Conservation (phyloP, 208 protist genomes). For the Acanthamoeba healyi region DNA sequence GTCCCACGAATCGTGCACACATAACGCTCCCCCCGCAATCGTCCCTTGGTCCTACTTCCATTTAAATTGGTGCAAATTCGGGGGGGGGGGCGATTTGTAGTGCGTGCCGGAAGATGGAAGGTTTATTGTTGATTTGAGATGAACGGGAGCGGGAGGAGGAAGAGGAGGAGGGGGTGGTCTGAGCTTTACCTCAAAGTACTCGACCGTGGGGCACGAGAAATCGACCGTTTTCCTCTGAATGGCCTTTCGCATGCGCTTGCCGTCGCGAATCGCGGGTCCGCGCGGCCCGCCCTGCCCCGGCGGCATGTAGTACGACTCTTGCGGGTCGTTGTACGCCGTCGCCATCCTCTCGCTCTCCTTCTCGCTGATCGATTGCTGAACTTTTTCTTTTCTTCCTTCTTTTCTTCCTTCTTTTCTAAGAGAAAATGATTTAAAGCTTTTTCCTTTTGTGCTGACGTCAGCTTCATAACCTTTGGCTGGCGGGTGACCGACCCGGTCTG, state of each 20-base stretch:
- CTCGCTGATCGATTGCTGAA: too few species aligned
- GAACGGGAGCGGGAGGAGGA: too few species aligned
- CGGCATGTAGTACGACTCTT: neutral
- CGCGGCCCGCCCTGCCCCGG: neutral
- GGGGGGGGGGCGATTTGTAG: too few species aligned
- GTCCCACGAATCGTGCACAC: too few species aligned
- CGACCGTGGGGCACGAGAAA: neutral
- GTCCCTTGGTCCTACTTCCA: too few species aligned
- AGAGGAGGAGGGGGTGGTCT: neutral
- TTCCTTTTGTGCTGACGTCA: neutral
- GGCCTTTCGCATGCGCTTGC: conserved; percentile 3
- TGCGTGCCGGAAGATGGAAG: too few species aligned
- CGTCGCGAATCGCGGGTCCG: neutral
- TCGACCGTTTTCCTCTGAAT: conserved; percentile 24
- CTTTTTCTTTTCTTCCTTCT: too few species aligned
- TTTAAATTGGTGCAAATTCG: neutral
- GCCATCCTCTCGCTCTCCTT: neutral
- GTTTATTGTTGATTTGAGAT: neutral
- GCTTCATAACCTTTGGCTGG: too few species aligned
- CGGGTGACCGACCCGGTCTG: too few species aligned
- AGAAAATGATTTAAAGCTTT: neutral
- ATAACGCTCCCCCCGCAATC: too few species aligned
- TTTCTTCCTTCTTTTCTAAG: too few species aligned
- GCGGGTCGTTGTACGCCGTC: neutral
- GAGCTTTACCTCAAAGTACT: neutral